phyloP scores from a whole-genome alignment of 495 filamentous ascomycete species.

The Ascobolus immersus region DNA sequence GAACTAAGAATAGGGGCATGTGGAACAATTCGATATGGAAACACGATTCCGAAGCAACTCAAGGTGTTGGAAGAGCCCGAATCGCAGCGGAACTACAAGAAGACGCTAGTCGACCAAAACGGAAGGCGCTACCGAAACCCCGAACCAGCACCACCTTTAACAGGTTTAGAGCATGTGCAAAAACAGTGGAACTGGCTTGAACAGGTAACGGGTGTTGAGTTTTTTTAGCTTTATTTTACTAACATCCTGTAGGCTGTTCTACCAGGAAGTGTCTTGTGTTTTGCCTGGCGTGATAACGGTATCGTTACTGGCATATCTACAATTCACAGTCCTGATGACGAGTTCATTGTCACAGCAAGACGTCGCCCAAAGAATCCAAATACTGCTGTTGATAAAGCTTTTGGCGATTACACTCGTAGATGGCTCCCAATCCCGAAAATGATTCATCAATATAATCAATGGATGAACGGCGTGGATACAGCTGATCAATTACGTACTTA shows the following conservation, averaged over 20 bases:
- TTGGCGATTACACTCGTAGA: neutral
- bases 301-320: neutral
- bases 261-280: neutral
- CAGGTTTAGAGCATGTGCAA: too few relatives aligned
- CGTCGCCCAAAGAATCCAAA: neutral
- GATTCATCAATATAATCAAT: constrained; percentile 15
- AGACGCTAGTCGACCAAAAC: too few relatives aligned
- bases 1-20: too few relatives aligned
- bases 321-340: neutral
- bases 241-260: neutral
- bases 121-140: too few relatives aligned
- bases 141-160: too few relatives aligned
- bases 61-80: too few relatives aligned
- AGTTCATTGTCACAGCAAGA: neutral
- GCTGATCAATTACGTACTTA: constrained; percentile 11
- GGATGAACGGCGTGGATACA: constrained; percentile 14
- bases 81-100: too few relatives aligned
- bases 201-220: too few relatives aligned
- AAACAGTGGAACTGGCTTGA: too few relatives aligned
- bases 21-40: too few relatives aligned
- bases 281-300: neutral
- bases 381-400: neutral
- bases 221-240: too few relatives aligned
- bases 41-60: too few relatives aligned
- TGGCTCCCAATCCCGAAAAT: neutral